phyloP scores from a whole-genome alignment of 2,329 filamentous ascomycete genomes.

The Diplodia mutila region DNA sequence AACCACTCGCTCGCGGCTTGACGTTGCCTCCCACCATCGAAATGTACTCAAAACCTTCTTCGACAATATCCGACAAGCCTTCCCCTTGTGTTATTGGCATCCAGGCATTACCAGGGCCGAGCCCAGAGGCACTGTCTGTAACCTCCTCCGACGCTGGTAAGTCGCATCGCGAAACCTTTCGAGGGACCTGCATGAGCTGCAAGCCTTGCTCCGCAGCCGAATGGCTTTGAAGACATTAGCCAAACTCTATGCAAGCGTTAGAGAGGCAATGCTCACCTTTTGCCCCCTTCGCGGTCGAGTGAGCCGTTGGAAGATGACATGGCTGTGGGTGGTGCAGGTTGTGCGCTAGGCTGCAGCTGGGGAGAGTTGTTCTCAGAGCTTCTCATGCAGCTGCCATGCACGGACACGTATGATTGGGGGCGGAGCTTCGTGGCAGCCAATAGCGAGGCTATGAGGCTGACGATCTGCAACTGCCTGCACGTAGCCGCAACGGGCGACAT shows the following conservation, averaged over 20 bases:
- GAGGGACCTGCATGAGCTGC: too few relatives aligned
- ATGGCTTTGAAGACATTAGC: neutral
- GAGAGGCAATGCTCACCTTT: neutral
- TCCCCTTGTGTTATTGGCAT: too few relatives aligned
- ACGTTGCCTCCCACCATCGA: too few relatives aligned
- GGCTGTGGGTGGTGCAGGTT: neutral
- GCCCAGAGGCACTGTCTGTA: too few relatives aligned
- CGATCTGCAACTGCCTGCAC: neutral
- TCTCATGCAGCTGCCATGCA: neutral
- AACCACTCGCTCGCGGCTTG: too few relatives aligned
- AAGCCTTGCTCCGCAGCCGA: too few relatives aligned
- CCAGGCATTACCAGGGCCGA: too few relatives aligned
- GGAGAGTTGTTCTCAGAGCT: neutral
- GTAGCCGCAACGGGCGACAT: too few relatives aligned
- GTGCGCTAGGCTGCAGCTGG: neutral
- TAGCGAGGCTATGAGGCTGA: neutral
- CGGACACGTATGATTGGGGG: neutral
- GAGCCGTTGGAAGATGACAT: neutral
- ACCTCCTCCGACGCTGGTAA: too few relatives aligned
- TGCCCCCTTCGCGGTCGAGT: neutral
- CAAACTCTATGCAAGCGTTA: neutral
- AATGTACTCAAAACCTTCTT: too few relatives aligned
- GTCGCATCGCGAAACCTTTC: too few relatives aligned
- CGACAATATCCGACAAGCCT: too few relatives aligned
- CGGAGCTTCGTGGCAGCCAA: neutral